Evolutionary conservation across 257 asterid genomes (phyloP).

Genomic region (Avicennia marina): DNA sequence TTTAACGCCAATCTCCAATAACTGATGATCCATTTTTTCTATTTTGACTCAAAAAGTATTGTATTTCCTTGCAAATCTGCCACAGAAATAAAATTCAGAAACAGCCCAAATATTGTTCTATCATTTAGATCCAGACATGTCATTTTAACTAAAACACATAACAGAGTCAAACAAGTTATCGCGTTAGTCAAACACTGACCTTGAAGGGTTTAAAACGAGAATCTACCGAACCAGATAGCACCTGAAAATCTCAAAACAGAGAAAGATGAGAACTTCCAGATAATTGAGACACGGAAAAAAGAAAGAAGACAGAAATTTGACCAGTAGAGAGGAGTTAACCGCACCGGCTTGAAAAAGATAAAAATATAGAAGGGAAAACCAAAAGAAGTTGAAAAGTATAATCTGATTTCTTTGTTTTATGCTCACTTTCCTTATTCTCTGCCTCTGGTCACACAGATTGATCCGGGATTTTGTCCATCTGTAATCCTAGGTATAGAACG

Average conservation of each 20-base stretch:
- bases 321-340: too few relatives aligned
- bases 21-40: slow-evolving; percentile 46
- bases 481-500: too few relatives aligned
- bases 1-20: slow-evolving; percentile 49
- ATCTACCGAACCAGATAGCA: slow-evolving; percentile 21
- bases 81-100: slow-evolving; percentile 24
- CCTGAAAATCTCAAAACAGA: slow-evolving; percentile 29
- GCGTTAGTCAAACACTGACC: slow-evolving; percentile 30
- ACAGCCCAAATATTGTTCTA: slow-evolving; percentile 18
- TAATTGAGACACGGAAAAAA: too few relatives aligned
- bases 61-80: slow-evolving; percentile 37
- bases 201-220: slow-evolving; percentile 9
- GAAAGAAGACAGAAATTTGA: too few relatives aligned
- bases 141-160: slow-evolving; percentile 18
- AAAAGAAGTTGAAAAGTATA: too few relatives aligned
- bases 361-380: too few relatives aligned
- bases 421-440: too few relatives aligned
- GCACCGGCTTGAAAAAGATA: too few relatives aligned
- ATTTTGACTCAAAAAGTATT: slow-evolving; percentile 11
- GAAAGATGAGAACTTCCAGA: slow-evolving; percentile 16
- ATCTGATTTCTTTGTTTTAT: too few relatives aligned
- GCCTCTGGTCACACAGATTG: too few relatives aligned
- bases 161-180: slow-evolving; percentile 16
- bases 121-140: slow-evolving; percentile 44
- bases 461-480: too few relatives aligned